A percentile compares a stretch with the other conserved stretches of the same genome.
Conservation (phyloP, 306 rosid genomes). For the Fragaria iinumae region DNA sequence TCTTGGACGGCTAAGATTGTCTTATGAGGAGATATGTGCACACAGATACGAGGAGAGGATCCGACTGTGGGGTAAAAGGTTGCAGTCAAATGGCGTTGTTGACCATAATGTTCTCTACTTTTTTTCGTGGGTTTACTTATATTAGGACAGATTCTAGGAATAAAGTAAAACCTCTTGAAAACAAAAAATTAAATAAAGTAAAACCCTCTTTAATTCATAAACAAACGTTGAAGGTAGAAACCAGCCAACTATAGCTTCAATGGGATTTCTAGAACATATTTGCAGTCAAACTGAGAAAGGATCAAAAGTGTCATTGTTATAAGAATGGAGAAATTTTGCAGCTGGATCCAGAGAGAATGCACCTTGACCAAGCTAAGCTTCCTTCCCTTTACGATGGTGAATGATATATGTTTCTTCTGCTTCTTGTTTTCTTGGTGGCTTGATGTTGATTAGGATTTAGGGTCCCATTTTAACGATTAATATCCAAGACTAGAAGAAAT, state of each 20-base stretch:
- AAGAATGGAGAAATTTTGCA: background rate
- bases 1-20: no score
- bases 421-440: background rate
- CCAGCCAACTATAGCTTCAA: background rate
- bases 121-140: no score
- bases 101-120: no score
- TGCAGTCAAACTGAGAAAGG: background rate
- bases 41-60: no score
- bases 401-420: background rate
- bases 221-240: background rate
- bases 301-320: no score
- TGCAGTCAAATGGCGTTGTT: no score
- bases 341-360: background rate
- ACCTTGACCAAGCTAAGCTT: background rate
- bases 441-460: background rate
- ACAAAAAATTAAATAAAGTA: background rate
- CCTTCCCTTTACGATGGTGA: background rate
- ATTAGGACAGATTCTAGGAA: no score
- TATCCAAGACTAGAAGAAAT: background rate
- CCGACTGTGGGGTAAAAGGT: no score
- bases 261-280: background rate
- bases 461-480: background rate
- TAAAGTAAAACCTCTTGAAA: no score
- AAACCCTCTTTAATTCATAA: no score
- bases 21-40: no score